Conservation (phyloP, 2,329 filamentous ascomycete genomes). For the Colletotrichum phormii region DNA sequence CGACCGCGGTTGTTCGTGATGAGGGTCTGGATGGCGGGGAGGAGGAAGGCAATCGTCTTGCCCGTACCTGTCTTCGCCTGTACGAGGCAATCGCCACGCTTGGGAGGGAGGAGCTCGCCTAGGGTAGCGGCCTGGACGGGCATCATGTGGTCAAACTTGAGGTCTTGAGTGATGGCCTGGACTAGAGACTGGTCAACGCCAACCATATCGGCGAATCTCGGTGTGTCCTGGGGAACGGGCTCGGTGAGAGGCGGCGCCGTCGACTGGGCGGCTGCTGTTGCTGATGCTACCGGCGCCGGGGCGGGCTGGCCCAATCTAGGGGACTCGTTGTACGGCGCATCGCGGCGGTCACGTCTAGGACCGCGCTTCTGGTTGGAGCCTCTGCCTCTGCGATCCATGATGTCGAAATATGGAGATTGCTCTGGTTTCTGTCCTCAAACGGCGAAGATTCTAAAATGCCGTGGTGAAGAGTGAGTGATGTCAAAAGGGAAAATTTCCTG, state of each 20-base stretch:
- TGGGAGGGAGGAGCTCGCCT: conserved; percentile 57
- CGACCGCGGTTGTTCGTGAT: conserved; percentile 56
- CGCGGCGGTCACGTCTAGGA: conserved; percentile 17
- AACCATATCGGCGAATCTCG: conserved; percentile 58
- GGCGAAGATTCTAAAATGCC: conserved; percentile 5
- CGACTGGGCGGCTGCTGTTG: conserved; percentile 3
- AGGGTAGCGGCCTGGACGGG: conserved; percentile 66
- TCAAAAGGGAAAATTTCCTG: conserved; percentile 27
- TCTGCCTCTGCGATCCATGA: conserved; percentile 34
- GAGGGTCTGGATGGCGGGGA: conserved; percentile 85
- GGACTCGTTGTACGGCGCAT: conserved; percentile 6
- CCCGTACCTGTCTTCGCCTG: conserved; percentile 91
- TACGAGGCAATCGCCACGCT: conserved; percentile 69
- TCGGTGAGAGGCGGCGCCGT: conserved; percentile 50
- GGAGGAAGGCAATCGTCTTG: conserved; percentile 85
- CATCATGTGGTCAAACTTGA: conserved; percentile 65
- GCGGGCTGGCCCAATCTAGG: conserved; percentile 3
- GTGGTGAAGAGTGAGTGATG: conserved; percentile 14
- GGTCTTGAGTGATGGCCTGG: conserved; percentile 59
- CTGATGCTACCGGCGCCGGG: conserved; percentile 1
- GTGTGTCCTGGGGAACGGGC: conserved; percentile 55
- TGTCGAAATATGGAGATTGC: background rate
- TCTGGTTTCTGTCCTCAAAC: background rate
- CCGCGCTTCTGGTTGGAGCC: conserved; percentile 14
- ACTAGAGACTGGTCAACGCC: conserved; percentile 59